A percentile compares a stretch with the other conserved stretches of the same genome.
These are phyloP conservation scores for Plasmodium vinckei DNA, from an alignment of 169 alveolate genomes.

Conservation along the genomic window DNA sequence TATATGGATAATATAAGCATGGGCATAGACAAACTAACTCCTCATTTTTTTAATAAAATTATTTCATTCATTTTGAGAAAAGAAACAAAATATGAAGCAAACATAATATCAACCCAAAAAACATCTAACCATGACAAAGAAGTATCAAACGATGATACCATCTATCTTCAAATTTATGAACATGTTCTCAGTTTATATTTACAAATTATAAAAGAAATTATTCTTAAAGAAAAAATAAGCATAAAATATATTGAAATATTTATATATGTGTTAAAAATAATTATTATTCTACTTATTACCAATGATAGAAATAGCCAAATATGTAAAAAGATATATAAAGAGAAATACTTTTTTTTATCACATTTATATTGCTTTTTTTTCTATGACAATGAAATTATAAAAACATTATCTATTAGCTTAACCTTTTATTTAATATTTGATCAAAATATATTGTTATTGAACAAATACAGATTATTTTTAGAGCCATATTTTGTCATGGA, in stretches of 20 bases:
- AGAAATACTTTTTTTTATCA: conserved; percentile 47
- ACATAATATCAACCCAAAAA: neutral
- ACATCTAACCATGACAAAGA: neutral
- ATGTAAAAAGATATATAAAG: conserved; percentile 57
- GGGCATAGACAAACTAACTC: conserved; percentile 8
- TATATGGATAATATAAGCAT: conserved; percentile 13
- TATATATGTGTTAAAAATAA: conserved; percentile 57
- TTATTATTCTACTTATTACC: conserved; percentile 48
- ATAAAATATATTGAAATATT: conserved; percentile 23
- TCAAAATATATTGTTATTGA: conserved; percentile 22
- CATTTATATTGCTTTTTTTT: conserved; percentile 62
- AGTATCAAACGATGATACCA: neutral
- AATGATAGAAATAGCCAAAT: conserved; percentile 48
- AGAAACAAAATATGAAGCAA: conserved; percentile 4
- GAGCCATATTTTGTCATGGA: conserved; percentile 31
- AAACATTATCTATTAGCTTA: conserved; percentile 30
- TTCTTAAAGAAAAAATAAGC: conserved; percentile 37
- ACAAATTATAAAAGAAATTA: conserved; percentile 47
- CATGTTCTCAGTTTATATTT: conserved; percentile 17
- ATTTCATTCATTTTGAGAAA: conserved; percentile 31
- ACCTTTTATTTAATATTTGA: conserved; percentile 54
- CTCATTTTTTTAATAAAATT: conserved; percentile 15
- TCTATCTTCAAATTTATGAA: conserved; percentile 29
- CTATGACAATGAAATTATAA: conserved; percentile 52
- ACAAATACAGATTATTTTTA: conserved; percentile 43